Evolutionary conservation across 2,329 filamentous ascomycete species (phyloP).

Genomic region (Bipolaris gigantea): DNA sequence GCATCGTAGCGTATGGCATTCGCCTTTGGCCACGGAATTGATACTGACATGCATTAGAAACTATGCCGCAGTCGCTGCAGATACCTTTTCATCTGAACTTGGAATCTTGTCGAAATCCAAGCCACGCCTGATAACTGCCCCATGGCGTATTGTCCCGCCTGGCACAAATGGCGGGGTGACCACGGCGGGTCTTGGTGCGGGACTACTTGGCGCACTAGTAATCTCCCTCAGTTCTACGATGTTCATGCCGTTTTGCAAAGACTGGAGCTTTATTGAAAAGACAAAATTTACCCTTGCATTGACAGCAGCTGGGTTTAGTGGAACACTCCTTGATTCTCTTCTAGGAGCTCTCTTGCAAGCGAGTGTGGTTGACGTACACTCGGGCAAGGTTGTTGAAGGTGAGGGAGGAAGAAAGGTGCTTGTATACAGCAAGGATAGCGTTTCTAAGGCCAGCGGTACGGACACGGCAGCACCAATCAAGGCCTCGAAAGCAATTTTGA

Average conservation of each 20-base stretch:
- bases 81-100: conserved; percentile 94
- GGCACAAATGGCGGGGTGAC: conserved; percentile 96
- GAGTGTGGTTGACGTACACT: conserved; percentile 80
- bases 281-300: conserved; percentile 55
- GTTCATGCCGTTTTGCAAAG: conserved; percentile 69
- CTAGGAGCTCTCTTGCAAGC: conserved; percentile 83
- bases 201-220: conserved; percentile 69
- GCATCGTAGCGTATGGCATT: conserved; percentile 50
- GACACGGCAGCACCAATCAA: conserved; percentile 21
- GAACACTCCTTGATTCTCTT: conserved; percentile 84
- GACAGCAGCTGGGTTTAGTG: conserved; percentile 72
- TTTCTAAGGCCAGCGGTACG: conserved; percentile 40
- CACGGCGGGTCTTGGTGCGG: conserved; percentile 70
- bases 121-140: conserved; percentile 85
- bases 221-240: conserved; percentile 69
- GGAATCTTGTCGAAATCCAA: conserved; percentile 78
- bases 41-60: conserved; percentile 60
- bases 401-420: conserved; percentile 67
- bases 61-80: conserved; percentile 88
- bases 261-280: conserved; percentile 28
- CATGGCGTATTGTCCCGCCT: conserved; percentile 75
- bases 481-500: conserved; percentile 40
- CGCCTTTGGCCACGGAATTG: background rate
- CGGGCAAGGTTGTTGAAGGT: conserved; percentile 87
- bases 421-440: conserved; percentile 42